Evolutionary conservation across 2,329 filamentous ascomycete species (phyloP), one percentile per base, ranked within the genome.

Genomic region (Colletotrichum sp.): DNA sequence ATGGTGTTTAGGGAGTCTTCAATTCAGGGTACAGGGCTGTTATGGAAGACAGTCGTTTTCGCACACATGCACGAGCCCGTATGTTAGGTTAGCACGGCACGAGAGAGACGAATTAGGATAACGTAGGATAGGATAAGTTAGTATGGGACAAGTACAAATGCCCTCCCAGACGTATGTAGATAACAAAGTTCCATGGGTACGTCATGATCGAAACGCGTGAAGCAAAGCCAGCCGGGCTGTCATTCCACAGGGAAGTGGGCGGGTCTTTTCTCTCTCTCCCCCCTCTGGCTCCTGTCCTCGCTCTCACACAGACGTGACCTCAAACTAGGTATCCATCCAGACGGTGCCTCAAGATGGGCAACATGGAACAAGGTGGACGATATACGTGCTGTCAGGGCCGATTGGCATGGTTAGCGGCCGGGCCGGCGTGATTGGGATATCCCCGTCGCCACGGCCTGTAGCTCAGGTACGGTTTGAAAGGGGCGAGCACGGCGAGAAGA

Each of bases 1-100:
- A 74, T 69, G 75, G 73, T 76, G 73, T 76, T 76, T 67, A 24
- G 61, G 70, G 73, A 74, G 72, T 74, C 65, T 70, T 73, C 31
- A 15, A 61, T 67, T 62, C 69, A 63, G 72, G 69, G 63, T 38
- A 61, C 43, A 58, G 38, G 38, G 57, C 47, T 63, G 43, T 43
- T 38, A 38, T 15, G 43, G 57, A 66, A 29, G 21, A 27, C 66
- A 71, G 29, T 36, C 21, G 15, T 62, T 72, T 72, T 36, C 58
- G 61, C 27, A 66, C 33, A 51, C 33, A 51, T 16, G 55, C 65
- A 13, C 6, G 15, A 54, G n/a, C 27, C 47, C 24, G 31, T 29
- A 29, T 21, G 38, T 27, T 61, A 47, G 67, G 67, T 34, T 58
- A 63, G 47, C 27, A 64, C 33, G 64, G 47, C 65, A 72, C 27